Evolutionary conservation across 371 early-diverging fungal species (phyloP), one percentile per base, ranked within the genome.

Genomic region (Lichtheimia corymbifera): DNA sequence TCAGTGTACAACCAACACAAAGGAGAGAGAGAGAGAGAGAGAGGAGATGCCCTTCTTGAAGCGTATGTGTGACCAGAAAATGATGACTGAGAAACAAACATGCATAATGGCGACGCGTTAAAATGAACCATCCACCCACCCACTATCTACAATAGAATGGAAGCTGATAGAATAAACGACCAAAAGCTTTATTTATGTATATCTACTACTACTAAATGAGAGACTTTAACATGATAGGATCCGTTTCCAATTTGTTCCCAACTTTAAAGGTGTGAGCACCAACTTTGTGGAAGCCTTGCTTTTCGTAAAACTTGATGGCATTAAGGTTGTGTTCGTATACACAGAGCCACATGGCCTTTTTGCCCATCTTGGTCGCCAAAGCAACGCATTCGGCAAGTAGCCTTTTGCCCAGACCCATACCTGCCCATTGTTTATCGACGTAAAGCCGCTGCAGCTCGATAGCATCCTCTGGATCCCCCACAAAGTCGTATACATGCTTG

Each of bases 291-390:
- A 68, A 74, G 14, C 71, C 74, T 1, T 62, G 51, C 0, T 43
- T 65, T 22, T 62, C 20, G 41, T 74, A 74, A 24, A 74, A 67
- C 15, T 58, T 60, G 44, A 70, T 59, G 20, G 71, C 74, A 5
- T 11, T 41, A 7, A 58, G 61, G 17, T 74, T 74, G n/a, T 47
- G 41, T 55, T 74, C 74, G 68, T 71, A 74, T 30, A 74, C 74
- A 43, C 74, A 71, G 7, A 74, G 55, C 74, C 74, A 74, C 1
- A 74, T 56, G 7, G 74, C 71, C 49, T 64, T 65, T 35, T 65
- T 70, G 4, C 59, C 62, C 9, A 67, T 24, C 4, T 65, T 18
- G 2, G 9, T 54, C 14, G 71, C 62, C 51, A 61, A 63, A 15
- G 25, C 18, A 5, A 70, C 20, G 7, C 58, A 25, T 14, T 53